A percentile compares a stretch with the other conserved stretches of the same genome.
Evolutionary conservation across 805 yeast species (phyloP).

Genomic region (Geotrichum ghanense): DNA sequence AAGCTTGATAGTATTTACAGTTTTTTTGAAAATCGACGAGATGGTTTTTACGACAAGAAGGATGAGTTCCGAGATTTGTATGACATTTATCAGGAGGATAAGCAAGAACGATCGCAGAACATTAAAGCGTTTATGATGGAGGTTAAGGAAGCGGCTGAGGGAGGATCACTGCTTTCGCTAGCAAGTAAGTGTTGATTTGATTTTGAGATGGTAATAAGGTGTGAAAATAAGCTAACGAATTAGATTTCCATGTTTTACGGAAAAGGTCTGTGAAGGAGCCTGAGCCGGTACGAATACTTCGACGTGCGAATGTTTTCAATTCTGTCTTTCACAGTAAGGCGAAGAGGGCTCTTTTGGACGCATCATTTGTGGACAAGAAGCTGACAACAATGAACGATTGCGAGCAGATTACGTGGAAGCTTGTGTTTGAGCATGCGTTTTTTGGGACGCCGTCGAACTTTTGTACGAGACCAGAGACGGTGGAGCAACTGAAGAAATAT

Average conservation of each 20-base stretch:
- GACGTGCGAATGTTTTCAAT: neutral
- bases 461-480: constrained; percentile 5
- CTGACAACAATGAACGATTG: neutral
- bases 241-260: neutral
- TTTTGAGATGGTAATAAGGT: neutral
- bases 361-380: neutral
- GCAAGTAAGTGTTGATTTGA: neutral
- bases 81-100: neutral
- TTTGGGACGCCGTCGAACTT: constrained; percentile 11
- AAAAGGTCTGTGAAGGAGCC: neutral
- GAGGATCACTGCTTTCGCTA: neutral
- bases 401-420: constrained; percentile 11
- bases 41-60: neutral
- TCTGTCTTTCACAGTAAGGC: neutral
- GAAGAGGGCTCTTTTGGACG: neutral
- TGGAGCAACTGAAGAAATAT: neutral
- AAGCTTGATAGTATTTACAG: neutral
- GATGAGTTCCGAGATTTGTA: neutral
- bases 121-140: neutral
- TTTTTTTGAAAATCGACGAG: neutral
- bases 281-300: neutral
- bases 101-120: neutral
- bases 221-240: too few species aligned
- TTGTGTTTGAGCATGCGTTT: constrained; percentile 12
- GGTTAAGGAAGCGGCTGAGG: neutral